Evolutionary conservation across 75 land plant species (phyloP), one percentile per base, ranked within the genome.

Genomic region (Isoetes taiwanensis): DNA sequence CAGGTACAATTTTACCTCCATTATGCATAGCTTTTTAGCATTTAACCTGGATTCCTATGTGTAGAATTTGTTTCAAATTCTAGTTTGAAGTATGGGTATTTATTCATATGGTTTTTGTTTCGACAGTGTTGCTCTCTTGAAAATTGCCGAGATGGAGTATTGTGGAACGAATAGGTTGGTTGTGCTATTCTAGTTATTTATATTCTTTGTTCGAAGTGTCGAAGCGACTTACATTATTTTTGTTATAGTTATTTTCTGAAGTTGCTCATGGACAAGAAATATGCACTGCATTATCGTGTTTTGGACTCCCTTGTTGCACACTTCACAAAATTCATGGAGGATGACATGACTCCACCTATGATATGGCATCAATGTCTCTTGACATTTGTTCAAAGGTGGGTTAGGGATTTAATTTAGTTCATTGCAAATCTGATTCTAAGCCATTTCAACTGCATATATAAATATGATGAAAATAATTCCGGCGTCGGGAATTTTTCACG

Each of bases 351-450:
- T 34, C 83, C 88, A 71, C 99, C 99, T 50, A 96, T 94, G 12
- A 89, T 94, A 41, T 94, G 99, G 99, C 99, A 94, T 41, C 96
- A 84, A 48, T 84, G 90, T 24, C 84, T 94, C 54, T 86, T 94
- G 33, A 63, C 99, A 3, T 89, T 94, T 74, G 86, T 84, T 2
- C 99, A 88, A 30, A 88, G 99, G 99, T 94, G n/a, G n/a, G n/a
- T n/a, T n/a, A n/a, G n/a, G n/a, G n/a, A n/a, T n/a, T n/a, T n/a
- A n/a, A n/a, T n/a, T n/a, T n/a, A n/a, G n/a, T n/a, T n/a, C n/a
- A n/a, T n/a, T n/a, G n/a, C n/a, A n/a, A n/a, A n/a, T n/a, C n/a
- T n/a, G n/a, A n/a, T n/a, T n/a, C n/a, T n/a, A n/a, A n/a, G n/a
- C n/a, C n/a, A n/a, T n/a, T n/a, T n/a, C n/a, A n/a, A n/a, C n/a